Evolutionary conservation across 106 monocot genomes (phyloP), one percentile per base, ranked within the genome.

Genomic region (Amphibolis antarctica): DNA sequence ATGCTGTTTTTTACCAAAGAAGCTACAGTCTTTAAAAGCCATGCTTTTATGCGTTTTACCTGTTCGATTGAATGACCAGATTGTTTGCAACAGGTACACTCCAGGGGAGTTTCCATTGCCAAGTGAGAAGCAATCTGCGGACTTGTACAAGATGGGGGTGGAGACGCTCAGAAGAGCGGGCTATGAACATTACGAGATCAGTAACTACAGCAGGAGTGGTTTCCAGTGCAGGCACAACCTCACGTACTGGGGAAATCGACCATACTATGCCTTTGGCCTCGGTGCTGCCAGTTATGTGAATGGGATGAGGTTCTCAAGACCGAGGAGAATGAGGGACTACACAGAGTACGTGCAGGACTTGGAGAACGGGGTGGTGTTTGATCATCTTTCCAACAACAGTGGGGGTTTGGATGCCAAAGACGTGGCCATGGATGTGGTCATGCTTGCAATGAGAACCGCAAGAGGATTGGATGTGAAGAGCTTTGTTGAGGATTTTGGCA

Each of bases 111-210:
- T 79, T 57, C 93, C 93, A 66, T 79, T 94, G 17, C 88, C 93
- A 0, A 66, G 72, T n/a, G 93, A 94, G 31, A 62, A 15, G 24
- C 70, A 83, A 28, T 94, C 96, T 0, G 86, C 90, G 10, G 47
- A 82, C 59, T 82, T 91, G 67, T 98, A 87, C 66, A 80, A 76
- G 63, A 88, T 66, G n/a, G 91, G 91, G 1, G 87, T 87, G 4
- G 63, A 73, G 45, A 77, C 53, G 3, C 96, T 98, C 1, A 62
- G 66, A 0, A 18, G 28, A 31, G 80, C 76, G 2, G 85, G 87
- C 0, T 98, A 91, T 53, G 63, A 70, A 29, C 98, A 98, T 74
- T 98, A 98, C 43, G 98, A 98, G 75, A 98, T 98, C 65, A 98
- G 98, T 55, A 98, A 87, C 77, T 98, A 98, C 72, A 73, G 78